These are phyloP conservation scores for Lablab purpureus DNA, from an alignment of 306 rosid species.

Conservation along the genomic window DNA sequence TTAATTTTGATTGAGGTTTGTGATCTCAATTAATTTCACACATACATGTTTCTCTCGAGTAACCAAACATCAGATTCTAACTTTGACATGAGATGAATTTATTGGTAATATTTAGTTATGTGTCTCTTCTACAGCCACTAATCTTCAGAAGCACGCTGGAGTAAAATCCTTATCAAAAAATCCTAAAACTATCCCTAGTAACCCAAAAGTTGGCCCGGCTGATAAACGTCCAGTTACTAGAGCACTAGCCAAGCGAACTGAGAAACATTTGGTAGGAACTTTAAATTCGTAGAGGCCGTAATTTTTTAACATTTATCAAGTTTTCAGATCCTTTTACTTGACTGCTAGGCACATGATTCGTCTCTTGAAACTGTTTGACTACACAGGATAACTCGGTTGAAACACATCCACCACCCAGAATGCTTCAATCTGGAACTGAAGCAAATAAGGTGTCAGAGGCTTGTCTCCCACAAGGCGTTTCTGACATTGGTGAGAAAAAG, in stretches of 20 bases:
- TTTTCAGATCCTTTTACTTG: constrained; percentile 31
- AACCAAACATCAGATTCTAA: constrained; percentile 15
- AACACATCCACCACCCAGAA: constrained; percentile 44
- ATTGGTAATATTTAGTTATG: constrained; percentile 25
- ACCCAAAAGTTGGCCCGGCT: constrained; percentile 48
- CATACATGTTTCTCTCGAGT: constrained; percentile 8
- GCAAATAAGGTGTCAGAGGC: constrained; percentile 50
- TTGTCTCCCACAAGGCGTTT: constrained; percentile 51
- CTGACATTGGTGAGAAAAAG: constrained; percentile 46
- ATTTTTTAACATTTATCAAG: constrained; percentile 26
- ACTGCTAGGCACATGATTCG: constrained; percentile 37
- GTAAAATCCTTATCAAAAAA: constrained; percentile 46
- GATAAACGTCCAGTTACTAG: constrained; percentile 56
- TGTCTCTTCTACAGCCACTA: constrained; percentile 47
- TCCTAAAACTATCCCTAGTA: constrained; percentile 46
- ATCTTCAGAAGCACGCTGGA: constrained; percentile 52
- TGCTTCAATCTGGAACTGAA: constrained; percentile 42
- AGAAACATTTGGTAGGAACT: constrained; percentile 72
- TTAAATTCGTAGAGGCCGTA: constrained; percentile 40
- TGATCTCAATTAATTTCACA: constrained; percentile 29
- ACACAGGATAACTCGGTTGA: constrained; percentile 62
- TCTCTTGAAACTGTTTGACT: constrained; percentile 30
- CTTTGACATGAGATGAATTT: constrained; percentile 5
- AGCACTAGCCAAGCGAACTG: constrained; percentile 55
- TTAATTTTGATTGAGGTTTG: constrained; percentile 32